Evolutionary conservation across 164 flowering plant genomes (phyloP).

Genomic region (Umbilicus rupestris): DNA sequence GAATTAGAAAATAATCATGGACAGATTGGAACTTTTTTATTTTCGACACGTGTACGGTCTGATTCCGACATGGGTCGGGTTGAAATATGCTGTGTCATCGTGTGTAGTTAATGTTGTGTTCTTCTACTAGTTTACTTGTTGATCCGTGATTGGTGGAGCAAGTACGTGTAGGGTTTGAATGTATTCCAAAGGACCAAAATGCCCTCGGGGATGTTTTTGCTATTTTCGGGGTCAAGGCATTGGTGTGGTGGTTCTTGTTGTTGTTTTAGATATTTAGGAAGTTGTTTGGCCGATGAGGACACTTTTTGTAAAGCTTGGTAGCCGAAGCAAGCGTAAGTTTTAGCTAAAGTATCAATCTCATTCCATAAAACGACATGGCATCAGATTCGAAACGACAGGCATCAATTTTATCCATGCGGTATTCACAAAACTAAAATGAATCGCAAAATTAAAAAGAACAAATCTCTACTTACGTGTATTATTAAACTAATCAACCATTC

Average conservation of each 20-base stretch:
- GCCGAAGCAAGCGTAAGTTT: too few species aligned
- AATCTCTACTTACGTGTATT: too few species aligned
- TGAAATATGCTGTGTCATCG: too few species aligned
- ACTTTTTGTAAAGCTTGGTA: too few species aligned
- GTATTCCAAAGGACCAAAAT: not conserved
- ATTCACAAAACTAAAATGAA: too few species aligned
- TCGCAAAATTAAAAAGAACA: too few species aligned
- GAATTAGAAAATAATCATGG: not conserved
- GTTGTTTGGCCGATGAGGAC: not conserved
- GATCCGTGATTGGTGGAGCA: not conserved
- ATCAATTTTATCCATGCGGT: too few species aligned
- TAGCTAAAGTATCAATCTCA: too few species aligned
- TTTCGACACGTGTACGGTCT: not conserved
- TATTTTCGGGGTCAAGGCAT: not conserved
- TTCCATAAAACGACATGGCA: too few species aligned
- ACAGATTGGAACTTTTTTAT: not conserved
- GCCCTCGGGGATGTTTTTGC: not conserved
- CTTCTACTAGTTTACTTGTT: not conserved
- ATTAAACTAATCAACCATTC: too few species aligned
- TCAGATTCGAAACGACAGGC: too few species aligned
- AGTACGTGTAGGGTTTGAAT: not conserved
- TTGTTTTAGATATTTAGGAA: not conserved
- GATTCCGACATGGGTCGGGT: too few species aligned
- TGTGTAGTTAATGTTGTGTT: not conserved
- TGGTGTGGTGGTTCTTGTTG: not conserved